phyloP scores from a whole-genome alignment of 768 basidiomycete species.

The Russula emetica region DNA sequence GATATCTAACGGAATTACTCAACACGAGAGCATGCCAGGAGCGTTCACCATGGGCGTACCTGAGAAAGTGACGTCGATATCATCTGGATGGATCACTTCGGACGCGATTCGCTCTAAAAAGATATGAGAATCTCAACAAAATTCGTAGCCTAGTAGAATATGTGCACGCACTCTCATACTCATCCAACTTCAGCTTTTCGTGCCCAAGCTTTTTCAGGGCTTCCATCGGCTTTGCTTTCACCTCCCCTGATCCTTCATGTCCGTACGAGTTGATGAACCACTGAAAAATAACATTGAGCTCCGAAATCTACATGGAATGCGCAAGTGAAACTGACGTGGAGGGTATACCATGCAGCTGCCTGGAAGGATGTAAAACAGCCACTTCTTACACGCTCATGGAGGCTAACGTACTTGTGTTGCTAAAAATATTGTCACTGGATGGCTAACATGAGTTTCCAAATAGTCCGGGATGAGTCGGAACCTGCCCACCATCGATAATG shows the following conservation, averaged over 20 bases:
- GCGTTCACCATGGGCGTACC: constrained; percentile 43
- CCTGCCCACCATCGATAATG: constrained; percentile 32
- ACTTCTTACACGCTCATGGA: neutral
- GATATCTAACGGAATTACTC: constrained; percentile 51
- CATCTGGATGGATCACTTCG: constrained; percentile 90
- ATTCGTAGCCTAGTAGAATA: neutral
- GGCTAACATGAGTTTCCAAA: constrained; percentile 3
- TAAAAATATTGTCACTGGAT: constrained; percentile 43
- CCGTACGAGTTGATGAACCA: constrained; percentile 60
- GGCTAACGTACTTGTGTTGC: constrained; percentile 46
- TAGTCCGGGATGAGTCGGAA: neutral
- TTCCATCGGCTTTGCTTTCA: constrained; percentile 65
- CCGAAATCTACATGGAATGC: neutral
- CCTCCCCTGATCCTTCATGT: constrained; percentile 49
- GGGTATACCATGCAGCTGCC: constrained; percentile 76
- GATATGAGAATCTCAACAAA: neutral
- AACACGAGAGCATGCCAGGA: neutral
- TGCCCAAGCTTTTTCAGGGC: constrained; percentile 69
- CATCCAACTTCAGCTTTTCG: constrained; percentile 70
- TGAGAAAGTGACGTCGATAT: constrained; percentile 70
- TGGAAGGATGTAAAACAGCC: constrained; percentile 34
- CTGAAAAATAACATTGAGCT: constrained; percentile 36
- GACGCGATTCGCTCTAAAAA: constrained; percentile 76
- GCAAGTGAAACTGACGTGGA: constrained; percentile 48
- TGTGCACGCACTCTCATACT: constrained; percentile 74